phyloP scores from a whole-genome alignment of 192 early-diverging fungal genomes.

The Piromyces sp. region DNA sequence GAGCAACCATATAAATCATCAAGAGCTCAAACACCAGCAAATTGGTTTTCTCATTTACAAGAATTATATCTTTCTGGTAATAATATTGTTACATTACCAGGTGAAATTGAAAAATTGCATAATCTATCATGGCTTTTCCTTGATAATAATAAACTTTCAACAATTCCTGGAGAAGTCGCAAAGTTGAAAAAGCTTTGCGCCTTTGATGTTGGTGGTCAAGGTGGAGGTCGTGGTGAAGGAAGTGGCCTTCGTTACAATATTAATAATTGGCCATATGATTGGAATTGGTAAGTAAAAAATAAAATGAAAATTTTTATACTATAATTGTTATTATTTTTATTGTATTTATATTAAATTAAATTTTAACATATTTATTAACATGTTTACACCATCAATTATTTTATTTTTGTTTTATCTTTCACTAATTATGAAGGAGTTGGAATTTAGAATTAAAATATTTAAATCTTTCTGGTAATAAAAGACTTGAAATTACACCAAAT shows the following conservation, averaged over 20 bases:
- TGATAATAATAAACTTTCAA: conserved; percentile 79
- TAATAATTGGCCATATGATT: conserved; percentile 86
- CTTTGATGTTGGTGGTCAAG: conserved; percentile 76
- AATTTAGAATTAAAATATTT: conserved; percentile 75
- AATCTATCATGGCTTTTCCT: conserved; percentile 56
- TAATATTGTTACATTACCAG: conserved; percentile 63
- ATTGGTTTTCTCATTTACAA: conserved; percentile 40
- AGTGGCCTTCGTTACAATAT: conserved; percentile 72
- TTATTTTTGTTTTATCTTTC: background rate
- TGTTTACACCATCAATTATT: background rate
- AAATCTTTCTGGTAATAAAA: conserved; percentile 77
- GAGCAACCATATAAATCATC: conserved; percentile 7
- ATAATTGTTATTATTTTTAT: too few relatives aligned
- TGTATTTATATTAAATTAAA: too few relatives aligned
- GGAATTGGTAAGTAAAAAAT: conserved; percentile 69
- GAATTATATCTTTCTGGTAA: conserved; percentile 76
- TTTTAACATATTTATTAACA: background rate
- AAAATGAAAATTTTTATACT: too few relatives aligned
- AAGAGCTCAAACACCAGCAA: conserved; percentile 3
- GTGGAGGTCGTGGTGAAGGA: conserved; percentile 20
- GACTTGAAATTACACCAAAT: conserved; percentile 56
- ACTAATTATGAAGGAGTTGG: conserved; percentile 44
- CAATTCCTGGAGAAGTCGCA: conserved; percentile 76
- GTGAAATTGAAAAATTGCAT: conserved; percentile 59
- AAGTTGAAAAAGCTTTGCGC: conserved; percentile 59